These are phyloP conservation scores for Lentinula guzmanii DNA, from an alignment of 768 basidiomycete genomes.

Conservation along the genomic window DNA sequence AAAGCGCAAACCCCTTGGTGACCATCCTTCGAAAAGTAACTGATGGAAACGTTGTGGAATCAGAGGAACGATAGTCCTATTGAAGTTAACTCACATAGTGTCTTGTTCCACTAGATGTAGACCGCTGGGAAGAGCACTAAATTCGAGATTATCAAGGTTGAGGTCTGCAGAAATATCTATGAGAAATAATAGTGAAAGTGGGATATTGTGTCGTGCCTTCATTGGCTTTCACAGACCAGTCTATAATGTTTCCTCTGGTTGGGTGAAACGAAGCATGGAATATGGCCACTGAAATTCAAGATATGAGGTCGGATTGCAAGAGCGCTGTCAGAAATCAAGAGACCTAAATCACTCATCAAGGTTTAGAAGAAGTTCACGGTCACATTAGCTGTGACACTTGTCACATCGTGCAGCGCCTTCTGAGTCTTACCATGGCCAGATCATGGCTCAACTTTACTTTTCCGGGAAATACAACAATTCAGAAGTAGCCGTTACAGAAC, in stretches of 20 bases:
- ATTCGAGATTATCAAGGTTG: constrained; percentile 67
- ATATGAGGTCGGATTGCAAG: background rate
- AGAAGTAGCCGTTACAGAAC: too few species aligned
- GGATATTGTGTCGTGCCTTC: constrained; percentile 40
- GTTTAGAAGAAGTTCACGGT: background rate
- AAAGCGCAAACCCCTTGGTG: constrained; percentile 74
- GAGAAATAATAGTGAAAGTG: background rate
- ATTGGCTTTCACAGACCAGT: constrained; percentile 71
- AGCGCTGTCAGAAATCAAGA: background rate
- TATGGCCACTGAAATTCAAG: constrained; percentile 54
- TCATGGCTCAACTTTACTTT: too few species aligned
- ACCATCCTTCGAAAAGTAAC: constrained; percentile 67
- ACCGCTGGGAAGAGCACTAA: constrained; percentile 77
- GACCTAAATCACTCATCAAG: constrained; percentile 2
- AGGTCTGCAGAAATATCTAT: constrained; percentile 37
- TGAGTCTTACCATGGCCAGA: too few species aligned
- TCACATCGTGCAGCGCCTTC: background rate
- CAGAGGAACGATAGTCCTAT: background rate
- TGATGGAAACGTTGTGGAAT: constrained; percentile 18
- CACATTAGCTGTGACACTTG: background rate
- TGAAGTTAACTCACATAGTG: constrained; percentile 52
- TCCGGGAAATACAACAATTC: too few species aligned
- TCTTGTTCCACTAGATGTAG: constrained; percentile 76
- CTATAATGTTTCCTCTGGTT: constrained; percentile 71
- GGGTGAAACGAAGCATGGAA: constrained; percentile 85